These are phyloP conservation scores for Coprinopsis marcescibilis DNA, from an alignment of 768 basidiomycete species.

Conservation along the genomic window DNA sequence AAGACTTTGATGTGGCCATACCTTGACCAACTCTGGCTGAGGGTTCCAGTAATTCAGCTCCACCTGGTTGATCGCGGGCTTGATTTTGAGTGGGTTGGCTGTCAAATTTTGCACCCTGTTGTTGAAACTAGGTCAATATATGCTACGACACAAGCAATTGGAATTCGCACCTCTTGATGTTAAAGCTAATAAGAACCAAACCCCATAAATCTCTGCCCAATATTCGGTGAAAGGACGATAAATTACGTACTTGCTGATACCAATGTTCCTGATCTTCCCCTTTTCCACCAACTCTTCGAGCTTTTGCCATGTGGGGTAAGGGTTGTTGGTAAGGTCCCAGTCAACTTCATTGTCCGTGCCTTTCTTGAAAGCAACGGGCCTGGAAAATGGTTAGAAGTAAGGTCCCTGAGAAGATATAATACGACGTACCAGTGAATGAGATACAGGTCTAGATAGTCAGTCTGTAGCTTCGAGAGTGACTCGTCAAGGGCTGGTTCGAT, in stretches of 20 bases:
- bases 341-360: conserved; percentile 38
- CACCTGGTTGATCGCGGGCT: conserved; percentile 71
- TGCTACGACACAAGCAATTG: conserved; percentile 10
- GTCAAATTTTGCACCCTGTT: conserved; percentile 55
- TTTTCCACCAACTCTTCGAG: conserved; percentile 73
- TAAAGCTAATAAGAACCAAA: conserved; percentile 38
- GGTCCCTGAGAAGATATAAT: not conserved
- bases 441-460: conserved; percentile 74
- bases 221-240: not conserved
- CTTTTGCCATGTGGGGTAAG: conserved; percentile 76
- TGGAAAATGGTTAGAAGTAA: conserved; percentile 16
- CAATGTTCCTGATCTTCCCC: conserved; percentile 75
- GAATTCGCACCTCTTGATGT: conserved; percentile 39
- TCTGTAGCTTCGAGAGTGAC: conserved; percentile 52
- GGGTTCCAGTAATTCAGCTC: conserved; percentile 76
- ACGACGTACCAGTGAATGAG: conserved; percentile 66
- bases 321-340: conserved; percentile 58
- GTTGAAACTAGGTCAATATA: conserved; percentile 11
- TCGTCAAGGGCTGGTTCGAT: conserved; percentile 65
- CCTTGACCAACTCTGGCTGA: conserved; percentile 69
- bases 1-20: conserved; percentile 14
- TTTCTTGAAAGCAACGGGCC: conserved; percentile 66
- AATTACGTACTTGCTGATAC: conserved; percentile 67
- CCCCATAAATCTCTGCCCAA: not conserved
- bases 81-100: conserved; percentile 51